These are phyloP conservation scores for Tetratostichococcus sp. DNA, from an alignment of 139 green algal genomes.

Conservation along the genomic window DNA sequence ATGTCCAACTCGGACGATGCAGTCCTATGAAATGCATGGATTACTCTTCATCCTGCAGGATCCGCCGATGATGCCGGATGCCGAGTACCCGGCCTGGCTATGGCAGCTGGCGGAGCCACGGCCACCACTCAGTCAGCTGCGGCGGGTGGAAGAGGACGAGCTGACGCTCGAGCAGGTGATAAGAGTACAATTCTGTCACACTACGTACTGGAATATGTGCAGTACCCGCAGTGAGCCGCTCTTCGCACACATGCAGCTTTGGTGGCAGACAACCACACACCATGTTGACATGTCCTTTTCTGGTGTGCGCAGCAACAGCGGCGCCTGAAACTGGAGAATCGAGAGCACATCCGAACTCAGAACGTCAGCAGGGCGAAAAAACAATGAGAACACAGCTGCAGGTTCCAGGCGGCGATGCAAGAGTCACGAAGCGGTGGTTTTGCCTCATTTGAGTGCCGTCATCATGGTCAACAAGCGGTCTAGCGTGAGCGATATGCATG, in stretches of 20 bases:
- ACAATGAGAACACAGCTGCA: not conserved
- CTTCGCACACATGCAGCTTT: too few species aligned
- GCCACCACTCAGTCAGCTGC: not conserved
- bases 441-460: not conserved
- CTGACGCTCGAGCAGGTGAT: not conserved
- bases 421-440: not conserved
- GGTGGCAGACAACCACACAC: too few species aligned
- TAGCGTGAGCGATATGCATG: too few species aligned
- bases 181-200: too few species aligned
- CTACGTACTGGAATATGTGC: not conserved
- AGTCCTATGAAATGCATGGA: too few species aligned
- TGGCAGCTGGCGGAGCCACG: not conserved
- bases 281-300: too few species aligned
- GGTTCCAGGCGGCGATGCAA: too few species aligned
- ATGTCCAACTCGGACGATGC: too few species aligned
- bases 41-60: not conserved
- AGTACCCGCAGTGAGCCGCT: not conserved
- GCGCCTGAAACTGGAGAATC: not conserved
- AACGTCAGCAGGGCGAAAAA: not conserved
- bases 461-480: too few species aligned
- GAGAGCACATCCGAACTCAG: not conserved
- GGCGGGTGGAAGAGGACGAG: not conserved
- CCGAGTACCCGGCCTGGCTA: not conserved
- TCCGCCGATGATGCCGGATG: not conserved
- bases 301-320: not conserved